Evolutionary conservation across 2,329 filamentous ascomycete species (phyloP).

Genomic region (Fusarium chaquense): DNA sequence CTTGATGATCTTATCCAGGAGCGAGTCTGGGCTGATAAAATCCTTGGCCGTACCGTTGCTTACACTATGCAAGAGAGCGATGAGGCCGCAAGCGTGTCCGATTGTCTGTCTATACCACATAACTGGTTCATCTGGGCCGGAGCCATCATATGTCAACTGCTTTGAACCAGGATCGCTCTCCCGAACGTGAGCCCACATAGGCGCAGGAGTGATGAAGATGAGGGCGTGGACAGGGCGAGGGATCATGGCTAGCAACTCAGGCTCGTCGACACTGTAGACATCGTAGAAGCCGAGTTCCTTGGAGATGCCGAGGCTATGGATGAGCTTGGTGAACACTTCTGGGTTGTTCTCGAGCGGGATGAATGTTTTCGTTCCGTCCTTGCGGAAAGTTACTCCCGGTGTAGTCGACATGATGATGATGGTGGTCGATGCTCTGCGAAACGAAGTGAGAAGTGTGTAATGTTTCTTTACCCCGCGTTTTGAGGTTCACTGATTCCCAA

Average conservation of each 20-base stretch:
- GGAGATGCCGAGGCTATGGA: constrained; percentile 78
- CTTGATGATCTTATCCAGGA: constrained; percentile 69
- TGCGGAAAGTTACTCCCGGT: constrained; percentile 28
- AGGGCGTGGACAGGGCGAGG: constrained; percentile 82
- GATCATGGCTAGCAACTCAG: constrained; percentile 75
- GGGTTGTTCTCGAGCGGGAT: constrained; percentile 72
- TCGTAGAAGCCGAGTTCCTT: constrained; percentile 79
- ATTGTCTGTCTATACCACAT: constrained; percentile 91
- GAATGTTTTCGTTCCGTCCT: constrained; percentile 50
- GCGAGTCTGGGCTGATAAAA: constrained; percentile 65
- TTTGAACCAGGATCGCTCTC: constrained; percentile 41
- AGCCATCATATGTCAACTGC: constrained; percentile 50
- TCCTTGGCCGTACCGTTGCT: constrained; percentile 73
- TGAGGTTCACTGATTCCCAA: background rate
- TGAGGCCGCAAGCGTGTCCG: constrained; percentile 83
- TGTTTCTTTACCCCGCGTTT: constrained; percentile 17
- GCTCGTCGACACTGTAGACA: constrained; percentile 83
- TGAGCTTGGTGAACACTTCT: constrained; percentile 79
- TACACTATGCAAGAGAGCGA: constrained; percentile 79
- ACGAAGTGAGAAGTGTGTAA: background rate
- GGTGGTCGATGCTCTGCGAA: constrained; percentile 1
- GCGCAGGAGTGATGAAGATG: constrained; percentile 79
- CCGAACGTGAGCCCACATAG: constrained; percentile 61
- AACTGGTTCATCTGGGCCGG: constrained; percentile 68
- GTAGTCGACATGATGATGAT: constrained; percentile 36